phyloP scores from a whole-genome alignment of 805 yeast species.

The Saturnispora galanensis region DNA sequence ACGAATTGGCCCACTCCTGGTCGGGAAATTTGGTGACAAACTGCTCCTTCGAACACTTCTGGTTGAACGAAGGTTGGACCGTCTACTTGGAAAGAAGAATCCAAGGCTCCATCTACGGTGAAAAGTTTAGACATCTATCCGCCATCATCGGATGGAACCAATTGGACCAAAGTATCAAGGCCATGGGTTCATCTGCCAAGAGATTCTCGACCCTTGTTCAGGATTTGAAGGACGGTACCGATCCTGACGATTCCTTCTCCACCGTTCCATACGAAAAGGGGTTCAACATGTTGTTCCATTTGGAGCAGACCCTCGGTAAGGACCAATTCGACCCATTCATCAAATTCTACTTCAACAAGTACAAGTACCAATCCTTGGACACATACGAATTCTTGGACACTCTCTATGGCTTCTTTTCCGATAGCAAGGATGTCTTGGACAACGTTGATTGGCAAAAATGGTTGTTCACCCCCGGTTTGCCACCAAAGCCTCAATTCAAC shows the following conservation, averaged over 20 bases:
- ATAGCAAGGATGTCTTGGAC: conserved; percentile 44
- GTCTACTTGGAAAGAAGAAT: conserved; percentile 85
- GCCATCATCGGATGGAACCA: conserved; percentile 88
- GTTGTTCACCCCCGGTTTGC: conserved; percentile 78
- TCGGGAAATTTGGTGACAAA: conserved; percentile 86
- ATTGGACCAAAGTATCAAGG: conserved; percentile 52
- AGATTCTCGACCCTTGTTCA: conserved; percentile 60
- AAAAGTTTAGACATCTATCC: conserved; percentile 64
- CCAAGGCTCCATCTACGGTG: conserved; percentile 69
- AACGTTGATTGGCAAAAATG: conserved; percentile 78
- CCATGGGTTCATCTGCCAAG: conserved; percentile 46
- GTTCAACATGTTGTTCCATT: conserved; percentile 61
- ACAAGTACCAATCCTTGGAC: conserved; percentile 63
- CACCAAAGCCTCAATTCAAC: conserved; percentile 78
- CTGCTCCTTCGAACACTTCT: conserved; percentile 87
- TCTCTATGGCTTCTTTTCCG: conserved; percentile 48
- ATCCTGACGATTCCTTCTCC: conserved; percentile 86
- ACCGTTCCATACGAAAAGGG: conserved; percentile 91
- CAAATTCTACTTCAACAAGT: conserved; percentile 64
- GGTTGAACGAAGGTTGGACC: conserved; percentile 96
- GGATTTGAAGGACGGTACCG: conserved; percentile 55
- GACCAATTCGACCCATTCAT: conserved; percentile 69
- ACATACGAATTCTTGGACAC: conserved; percentile 73
- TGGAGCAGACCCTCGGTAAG: conserved; percentile 66
- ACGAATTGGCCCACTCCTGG: conserved; percentile 91